Base-by-base conservation (phyloP, 2,329 filamentous ascomycete species). In the Neofusicoccum sp. region DNA sequence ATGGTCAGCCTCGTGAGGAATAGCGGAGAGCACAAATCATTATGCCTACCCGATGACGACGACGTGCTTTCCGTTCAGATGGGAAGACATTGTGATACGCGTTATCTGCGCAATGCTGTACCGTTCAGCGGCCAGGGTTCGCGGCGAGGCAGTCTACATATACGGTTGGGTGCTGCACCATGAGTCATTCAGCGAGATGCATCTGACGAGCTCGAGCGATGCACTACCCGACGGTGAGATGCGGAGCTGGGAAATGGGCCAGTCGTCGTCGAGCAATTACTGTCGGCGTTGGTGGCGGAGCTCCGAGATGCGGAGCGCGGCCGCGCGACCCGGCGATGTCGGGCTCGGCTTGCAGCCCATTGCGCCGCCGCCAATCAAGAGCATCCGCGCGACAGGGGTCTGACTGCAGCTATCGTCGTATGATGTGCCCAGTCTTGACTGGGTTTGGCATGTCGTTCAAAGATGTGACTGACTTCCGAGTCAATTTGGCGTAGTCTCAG, bases 271-370 rank as follows among this genome's bases (percentile, higher is more conserved):
- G 29, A 45, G 54, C 54, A 44, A 56, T 45, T 22, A 22, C 22
- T 45, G 31, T 45, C 54, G 54, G 41, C 41, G 31, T 3, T 45
- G 54, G 36, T 29, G 39, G 29, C 54, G 29, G 54, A 28, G 31
- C 45, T 58, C 54, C 54, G 54, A 58, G 36, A 31, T 47, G 41
- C 54, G 54, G 54, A 58, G 54, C 54, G 54, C 54, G 11, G 54
- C 5, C 9, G 3, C 14, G 14, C 28, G 37, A 44, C 52, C 52
- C 37, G 52, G 52, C 52, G 39, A 56, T 56, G 54, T 56, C 54
- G 54, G 54, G 28, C 39, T 56, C 54, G 54, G 54, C 54, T 12
- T 34, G 54, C 39, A 44, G n/a, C 11, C 29, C 14, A 56, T 56
- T 31, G 54, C 39, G 39, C 54, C 39, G 54, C 29, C 16, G 12